A percentile compares a stretch with the other conserved stretches of the same genome.
phyloP scores from a whole-genome alignment of 768 basidiomycete genomes.

The Podaxis pistillaris region DNA sequence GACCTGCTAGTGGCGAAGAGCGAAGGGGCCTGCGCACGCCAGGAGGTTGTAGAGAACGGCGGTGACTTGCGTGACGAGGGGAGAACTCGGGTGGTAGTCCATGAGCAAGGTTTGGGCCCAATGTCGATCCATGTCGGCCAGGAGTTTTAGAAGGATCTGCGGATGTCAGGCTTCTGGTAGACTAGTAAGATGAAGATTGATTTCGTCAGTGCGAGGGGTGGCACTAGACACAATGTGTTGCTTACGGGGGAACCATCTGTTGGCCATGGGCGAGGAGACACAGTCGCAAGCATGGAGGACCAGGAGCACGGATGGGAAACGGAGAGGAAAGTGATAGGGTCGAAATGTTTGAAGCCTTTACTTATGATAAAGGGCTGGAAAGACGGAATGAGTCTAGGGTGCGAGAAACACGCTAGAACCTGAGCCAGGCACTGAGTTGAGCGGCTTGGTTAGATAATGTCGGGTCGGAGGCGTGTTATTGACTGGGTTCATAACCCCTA shows the following conservation, averaged over 20 bases:
- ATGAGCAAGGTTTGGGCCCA: not conserved
- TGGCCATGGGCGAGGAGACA: slow-evolving; percentile 1
- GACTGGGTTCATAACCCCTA: not conserved
- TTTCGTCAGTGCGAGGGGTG: not conserved
- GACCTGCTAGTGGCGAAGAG: slow-evolving; percentile 43
- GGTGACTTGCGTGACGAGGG: slow-evolving; percentile 7
- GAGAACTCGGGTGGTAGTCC: not conserved
- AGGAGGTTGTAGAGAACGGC: slow-evolving; percentile 17
- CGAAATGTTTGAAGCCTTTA: not conserved
- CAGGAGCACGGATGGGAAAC: not conserved
- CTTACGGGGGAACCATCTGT: not conserved
- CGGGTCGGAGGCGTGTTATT: not conserved
- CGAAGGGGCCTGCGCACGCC: slow-evolving; percentile 30
- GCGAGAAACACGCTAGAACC: slow-evolving; percentile 8
- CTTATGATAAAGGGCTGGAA: not conserved
- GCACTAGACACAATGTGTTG: not conserved
- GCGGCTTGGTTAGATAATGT: slow-evolving; percentile 1
- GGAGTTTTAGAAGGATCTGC: not conserved
- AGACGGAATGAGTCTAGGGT: slow-evolving; percentile 4
- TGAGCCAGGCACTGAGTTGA: not conserved
- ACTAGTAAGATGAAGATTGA: not conserved
- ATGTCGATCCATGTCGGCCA: not conserved
- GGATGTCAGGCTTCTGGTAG: not conserved
- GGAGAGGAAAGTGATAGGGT: not conserved
- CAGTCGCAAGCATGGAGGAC: not conserved